Conservation (phyloP, 139 green algal species). For the Chlorella vulgaris region DNA sequence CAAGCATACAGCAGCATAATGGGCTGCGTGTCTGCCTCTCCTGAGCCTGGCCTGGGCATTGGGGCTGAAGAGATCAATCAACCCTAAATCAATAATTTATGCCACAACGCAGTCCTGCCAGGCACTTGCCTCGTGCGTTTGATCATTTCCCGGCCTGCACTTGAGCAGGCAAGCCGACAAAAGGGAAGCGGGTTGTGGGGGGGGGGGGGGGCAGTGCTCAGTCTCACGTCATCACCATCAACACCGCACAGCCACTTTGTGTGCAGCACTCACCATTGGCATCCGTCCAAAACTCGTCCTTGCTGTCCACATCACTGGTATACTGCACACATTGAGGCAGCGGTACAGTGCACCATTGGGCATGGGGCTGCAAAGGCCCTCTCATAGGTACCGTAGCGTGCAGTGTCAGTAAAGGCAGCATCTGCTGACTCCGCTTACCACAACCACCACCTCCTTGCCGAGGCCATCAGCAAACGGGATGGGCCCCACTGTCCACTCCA, state of each 20-base stretch:
- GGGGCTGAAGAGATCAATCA: neutral
- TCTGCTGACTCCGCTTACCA: no score
- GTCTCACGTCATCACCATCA: no score
- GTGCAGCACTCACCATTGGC: no score
- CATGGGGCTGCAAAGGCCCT: no score
- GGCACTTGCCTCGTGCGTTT: conserved; percentile 31
- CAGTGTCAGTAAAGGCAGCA: no score
- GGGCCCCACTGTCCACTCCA: conserved; percentile 81
- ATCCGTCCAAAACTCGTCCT: conserved; percentile 67
- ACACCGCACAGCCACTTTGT: no score
- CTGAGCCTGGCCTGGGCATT: neutral
- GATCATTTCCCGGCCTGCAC: conserved; percentile 75
- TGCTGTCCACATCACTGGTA: conserved; percentile 24
- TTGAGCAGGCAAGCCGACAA: no score
- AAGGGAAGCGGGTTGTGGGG: no score
- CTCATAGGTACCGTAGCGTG: no score
- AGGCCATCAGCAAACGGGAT: conserved; percentile 64
- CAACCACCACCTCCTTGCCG: conserved; percentile 60
- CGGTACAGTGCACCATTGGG: no score
- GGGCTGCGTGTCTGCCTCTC: neutral
- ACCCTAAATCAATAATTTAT: no score
- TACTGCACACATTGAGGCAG: conserved; percentile 22
- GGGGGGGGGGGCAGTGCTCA: no score
- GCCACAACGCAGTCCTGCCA: neutral
- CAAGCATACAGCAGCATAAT: neutral